Base-by-base conservation (phyloP, 306 rosid species). In the Prunus mume region DNA sequence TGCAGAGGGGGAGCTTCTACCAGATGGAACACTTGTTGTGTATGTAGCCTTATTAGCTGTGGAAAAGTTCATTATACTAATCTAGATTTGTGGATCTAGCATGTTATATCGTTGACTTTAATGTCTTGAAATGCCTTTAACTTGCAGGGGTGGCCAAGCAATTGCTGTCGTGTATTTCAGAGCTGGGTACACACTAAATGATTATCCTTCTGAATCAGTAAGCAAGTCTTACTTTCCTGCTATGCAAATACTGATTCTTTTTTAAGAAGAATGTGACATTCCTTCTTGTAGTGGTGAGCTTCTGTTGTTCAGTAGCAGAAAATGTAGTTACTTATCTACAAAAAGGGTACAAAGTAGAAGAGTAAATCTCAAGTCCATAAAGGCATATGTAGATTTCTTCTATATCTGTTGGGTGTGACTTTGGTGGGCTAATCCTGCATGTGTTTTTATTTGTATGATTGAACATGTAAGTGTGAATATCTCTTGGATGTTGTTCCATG, bases 141-240 rank as follows among this genome's bases (percentile, higher is more conserved):
- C 67, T 83, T 75, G 63, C 90, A 95, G 98, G 80, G 85, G 79
- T 58, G 93, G 96, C 76, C 91, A 89, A 74, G 78, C 55, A 49
- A 69, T 95, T 86, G 86, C 97, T 61, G 83, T 95, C 28, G 66
- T 92, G 67, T 95, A 95, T 82, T 95, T 90, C 69, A 88, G 98
- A 84, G 92, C 92, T 28, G 98, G 98, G 65, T 95, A 92, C 83
- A 55, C 93, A 43, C 98, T 97, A 64, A 79, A 19, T 83, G 92
- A 95, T 82, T 90, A 92, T 90, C 97, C 97, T 73, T 88, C 98
- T 72, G 98, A 95, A 83, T 87, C 91, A 28, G 98, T 95, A 81
- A 83, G 95, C 72, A 76, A 52, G 32, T 72, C 66, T 61, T 63
- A 72, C 64, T 82, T 65, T 79, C 64, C 73, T 50, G 50, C 81